These are phyloP conservation scores for Millerago galiae DNA, from an alignment of 805 yeast genomes.

Conservation along the genomic window DNA sequence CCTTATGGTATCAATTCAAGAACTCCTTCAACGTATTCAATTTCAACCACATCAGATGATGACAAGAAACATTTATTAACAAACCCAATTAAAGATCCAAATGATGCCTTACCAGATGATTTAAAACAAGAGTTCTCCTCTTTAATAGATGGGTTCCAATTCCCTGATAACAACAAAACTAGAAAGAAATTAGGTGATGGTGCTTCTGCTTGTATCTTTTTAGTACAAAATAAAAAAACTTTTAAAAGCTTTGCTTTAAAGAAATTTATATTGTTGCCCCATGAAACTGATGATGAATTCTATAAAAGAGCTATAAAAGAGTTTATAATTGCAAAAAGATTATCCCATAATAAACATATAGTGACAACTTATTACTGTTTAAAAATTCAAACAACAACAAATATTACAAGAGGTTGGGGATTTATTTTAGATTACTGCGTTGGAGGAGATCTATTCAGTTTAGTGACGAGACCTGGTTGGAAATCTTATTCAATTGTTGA, in stretches of 20 bases:
- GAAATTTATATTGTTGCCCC: constrained; percentile 49
- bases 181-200: constrained; percentile 58
- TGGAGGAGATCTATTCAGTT: constrained; percentile 55
- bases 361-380: constrained; percentile 49
- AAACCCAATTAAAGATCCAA: constrained; percentile 61
- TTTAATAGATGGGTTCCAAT: constrained; percentile 49
- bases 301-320: constrained; percentile 61
- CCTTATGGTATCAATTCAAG: constrained; percentile 53
- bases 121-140: constrained; percentile 41
- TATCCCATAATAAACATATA: constrained; percentile 54
- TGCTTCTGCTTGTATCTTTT: constrained; percentile 63
- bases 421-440: constrained; percentile 57
- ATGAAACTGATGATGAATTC: constrained; percentile 59
- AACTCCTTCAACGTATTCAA: constrained; percentile 24
- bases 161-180: constrained; percentile 30
- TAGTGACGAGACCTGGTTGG: constrained; percentile 56
- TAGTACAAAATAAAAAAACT: constrained; percentile 31
- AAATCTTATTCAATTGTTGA: constrained; percentile 42
- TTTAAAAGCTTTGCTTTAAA: constrained; percentile 56
- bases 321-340: constrained; percentile 49
- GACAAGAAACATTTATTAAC: constrained; percentile 45
- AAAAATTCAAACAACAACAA: constrained; percentile 48
- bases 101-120: constrained; percentile 50
- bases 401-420: constrained; percentile 68
- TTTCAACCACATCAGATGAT: constrained; percentile 20